Evolutionary conservation across 768 basidiomycete genomes (phyloP).

Genomic region (Xerocomus potaroensis): DNA sequence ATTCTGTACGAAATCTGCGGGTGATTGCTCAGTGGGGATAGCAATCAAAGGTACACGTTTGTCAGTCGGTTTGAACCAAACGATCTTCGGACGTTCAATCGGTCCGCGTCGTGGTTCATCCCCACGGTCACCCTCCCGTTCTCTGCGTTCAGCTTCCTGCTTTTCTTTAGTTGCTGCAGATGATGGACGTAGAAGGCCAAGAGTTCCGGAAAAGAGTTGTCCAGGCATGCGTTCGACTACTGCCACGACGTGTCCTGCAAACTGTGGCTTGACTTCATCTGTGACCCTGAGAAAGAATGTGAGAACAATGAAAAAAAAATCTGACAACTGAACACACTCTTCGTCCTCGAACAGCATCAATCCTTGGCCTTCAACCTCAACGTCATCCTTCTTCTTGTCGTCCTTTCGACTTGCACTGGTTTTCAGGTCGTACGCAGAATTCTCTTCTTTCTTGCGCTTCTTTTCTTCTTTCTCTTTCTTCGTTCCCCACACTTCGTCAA

Average conservation of each 20-base stretch:
- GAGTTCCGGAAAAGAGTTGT: conserved; percentile 95
- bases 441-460: conserved; percentile 99
- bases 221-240: conserved; percentile 99
- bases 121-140: conserved; percentile 90
- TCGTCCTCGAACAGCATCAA: conserved; percentile 96
- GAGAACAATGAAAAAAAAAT: conserved; percentile 1
- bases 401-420: conserved; percentile 75
- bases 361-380: conserved; percentile 98
- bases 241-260: conserved; percentile 98
- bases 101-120: conserved; percentile 76
- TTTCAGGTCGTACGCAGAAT: conserved; percentile 88
- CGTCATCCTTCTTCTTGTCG: conserved; percentile 99
- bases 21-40: conserved; percentile 98
- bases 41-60: conserved; percentile 98
- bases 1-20: conserved; percentile 92
- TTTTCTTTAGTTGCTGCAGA: conserved; percentile 98
- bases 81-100: conserved; percentile 94
- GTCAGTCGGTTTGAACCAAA: conserved; percentile 99
- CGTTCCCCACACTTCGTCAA: conserved; percentile 96
- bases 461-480: conserved; percentile 99
- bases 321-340: conserved; percentile 51
- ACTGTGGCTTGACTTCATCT: conserved; percentile 97
- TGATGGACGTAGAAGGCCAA: conserved; percentile 91
- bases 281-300: conserved; percentile 61
- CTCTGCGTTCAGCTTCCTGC: conserved; percentile 95